phyloP scores from a whole-genome alignment of 306 rosid genomes.

The Aeschynomene evenia region DNA sequence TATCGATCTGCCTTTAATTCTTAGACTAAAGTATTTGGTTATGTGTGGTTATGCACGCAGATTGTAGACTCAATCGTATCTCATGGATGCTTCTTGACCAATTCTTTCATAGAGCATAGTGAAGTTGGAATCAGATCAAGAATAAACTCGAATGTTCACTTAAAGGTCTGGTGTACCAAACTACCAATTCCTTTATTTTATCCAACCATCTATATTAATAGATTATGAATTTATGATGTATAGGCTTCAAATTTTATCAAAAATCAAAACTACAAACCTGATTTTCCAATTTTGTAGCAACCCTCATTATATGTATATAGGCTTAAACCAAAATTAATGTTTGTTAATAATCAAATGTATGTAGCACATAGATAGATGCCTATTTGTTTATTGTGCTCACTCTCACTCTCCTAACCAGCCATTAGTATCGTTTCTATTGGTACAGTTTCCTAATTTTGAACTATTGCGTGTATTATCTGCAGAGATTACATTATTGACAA shows the following conservation, averaged over 20 bases:
- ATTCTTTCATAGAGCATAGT: constrained; percentile 65
- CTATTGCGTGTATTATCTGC: constrained; percentile 28
- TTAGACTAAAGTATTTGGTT: not conserved
- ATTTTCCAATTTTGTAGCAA: no score
- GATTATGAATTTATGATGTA: no score
- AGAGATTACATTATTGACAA: constrained; percentile 82
- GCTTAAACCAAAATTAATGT: constrained; percentile 63
- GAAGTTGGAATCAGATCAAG: constrained; percentile 72
- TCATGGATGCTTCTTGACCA: constrained; percentile 73
- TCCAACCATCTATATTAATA: not conserved
- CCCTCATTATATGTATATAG: no score
- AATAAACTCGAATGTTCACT: constrained; percentile 59
- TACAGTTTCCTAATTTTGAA: not conserved
- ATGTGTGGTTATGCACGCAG: constrained; percentile 56
- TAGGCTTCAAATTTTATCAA: no score
- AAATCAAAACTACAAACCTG: no score
- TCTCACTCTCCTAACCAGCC: not conserved
- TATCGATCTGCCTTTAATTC: not conserved
- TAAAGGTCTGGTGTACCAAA: constrained; percentile 54
- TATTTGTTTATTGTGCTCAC: no score
- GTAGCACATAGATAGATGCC: no score
- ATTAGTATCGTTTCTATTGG: constrained; percentile 11
- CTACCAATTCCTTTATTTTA: constrained; percentile 10
- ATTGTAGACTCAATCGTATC: constrained; percentile 72
- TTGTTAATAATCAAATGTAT: no score